phyloP scores from a whole-genome alignment of 805 yeast species.

The Starmerella scarabaei region DNA sequence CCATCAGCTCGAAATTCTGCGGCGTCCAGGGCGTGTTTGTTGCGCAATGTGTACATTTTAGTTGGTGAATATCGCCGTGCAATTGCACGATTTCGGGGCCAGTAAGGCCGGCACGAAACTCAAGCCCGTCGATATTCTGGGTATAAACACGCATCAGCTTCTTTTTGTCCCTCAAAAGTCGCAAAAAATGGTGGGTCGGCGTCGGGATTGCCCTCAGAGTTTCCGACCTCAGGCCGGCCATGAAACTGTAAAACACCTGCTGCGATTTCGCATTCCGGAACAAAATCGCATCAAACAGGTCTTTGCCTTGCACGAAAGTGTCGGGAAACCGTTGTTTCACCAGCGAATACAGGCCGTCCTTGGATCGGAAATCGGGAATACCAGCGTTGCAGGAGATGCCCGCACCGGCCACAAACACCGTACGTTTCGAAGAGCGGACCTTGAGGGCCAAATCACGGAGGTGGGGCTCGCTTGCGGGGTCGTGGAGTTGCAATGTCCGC shows the following conservation, averaged over 20 bases:
- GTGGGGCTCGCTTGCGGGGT: slow-evolving; percentile 4
- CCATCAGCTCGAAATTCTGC: slow-evolving; percentile 35
- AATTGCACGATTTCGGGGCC: slow-evolving; percentile 50
- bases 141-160: slow-evolving; percentile 79
- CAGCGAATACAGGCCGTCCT: slow-evolving; percentile 67
- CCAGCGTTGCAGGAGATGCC: slow-evolving; percentile 97
- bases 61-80: slow-evolving; percentile 73
- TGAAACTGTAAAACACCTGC: slow-evolving; percentile 70
- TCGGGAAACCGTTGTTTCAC: slow-evolving; percentile 51
- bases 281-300: slow-evolving; percentile 74
- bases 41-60: slow-evolving; percentile 66
- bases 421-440: slow-evolving; percentile 12
- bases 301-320: slow-evolving; percentile 67
- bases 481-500: slow-evolving; percentile 17
- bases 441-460: slow-evolving; percentile 17
- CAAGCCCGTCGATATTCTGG: slow-evolving; percentile 88
- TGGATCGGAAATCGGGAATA: slow-evolving; percentile 85
- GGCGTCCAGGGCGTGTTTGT: slow-evolving; percentile 48
- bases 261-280: slow-evolving; percentile 58
- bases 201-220: slow-evolving; percentile 66
- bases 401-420: slow-evolving; percentile 80
- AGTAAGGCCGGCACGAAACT: slow-evolving; percentile 47
- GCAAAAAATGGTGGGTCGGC: slow-evolving; percentile 65
- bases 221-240: slow-evolving; percentile 62
- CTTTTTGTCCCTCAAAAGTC: slow-evolving; percentile 43